Percentiles rank a stretch among this genome's conserved stretches.
These are phyloP conservation scores for Pythium oligandrum DNA, from an alignment of 352 stramenopile genomes.

Conservation along the genomic window DNA sequence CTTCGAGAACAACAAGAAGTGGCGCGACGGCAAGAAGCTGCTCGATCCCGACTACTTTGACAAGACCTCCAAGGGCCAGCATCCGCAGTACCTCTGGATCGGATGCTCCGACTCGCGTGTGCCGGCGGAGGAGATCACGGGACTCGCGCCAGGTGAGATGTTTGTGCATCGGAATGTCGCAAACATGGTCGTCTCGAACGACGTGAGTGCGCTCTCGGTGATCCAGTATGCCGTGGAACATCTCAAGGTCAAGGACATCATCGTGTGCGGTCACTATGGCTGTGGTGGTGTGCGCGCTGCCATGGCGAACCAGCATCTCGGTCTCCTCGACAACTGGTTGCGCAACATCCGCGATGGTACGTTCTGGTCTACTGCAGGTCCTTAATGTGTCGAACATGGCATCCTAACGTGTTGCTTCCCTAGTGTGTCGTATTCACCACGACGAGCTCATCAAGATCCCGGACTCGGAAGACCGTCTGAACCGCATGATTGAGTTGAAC, in stretches of 20 bases:
- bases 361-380: slow-evolving; percentile 14
- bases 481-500: slow-evolving; percentile 85
- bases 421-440: slow-evolving; percentile 87
- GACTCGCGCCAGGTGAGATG: slow-evolving; percentile 50
- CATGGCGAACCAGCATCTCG: slow-evolving; percentile 72
- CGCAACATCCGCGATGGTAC: slow-evolving; percentile 85
- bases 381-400: slow-evolving; percentile 3
- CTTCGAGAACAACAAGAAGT: slow-evolving; percentile 48
- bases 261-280: slow-evolving; percentile 87
- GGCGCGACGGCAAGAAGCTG: slow-evolving; percentile 36
- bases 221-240: slow-evolving; percentile 69
- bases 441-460: slow-evolving; percentile 82
- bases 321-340: slow-evolving; percentile 89
- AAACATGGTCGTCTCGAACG: slow-evolving; percentile 46
- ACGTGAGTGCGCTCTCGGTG: slow-evolving; percentile 35
- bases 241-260: slow-evolving; percentile 85
- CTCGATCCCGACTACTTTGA: slow-evolving; percentile 49
- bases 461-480: slow-evolving; percentile 69
- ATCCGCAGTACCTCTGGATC: slow-evolving; percentile 77
- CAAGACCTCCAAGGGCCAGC: slow-evolving; percentile 46
- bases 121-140: slow-evolving; percentile 63
- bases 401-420: slow-evolving; percentile 42
- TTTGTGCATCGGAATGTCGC: slow-evolving; percentile 83
- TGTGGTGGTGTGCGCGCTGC: slow-evolving; percentile 78
- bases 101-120: slow-evolving; percentile 74